phyloP scores from a whole-genome alignment of 257 asterid genomes.

The Rehmannia glutinosa region DNA sequence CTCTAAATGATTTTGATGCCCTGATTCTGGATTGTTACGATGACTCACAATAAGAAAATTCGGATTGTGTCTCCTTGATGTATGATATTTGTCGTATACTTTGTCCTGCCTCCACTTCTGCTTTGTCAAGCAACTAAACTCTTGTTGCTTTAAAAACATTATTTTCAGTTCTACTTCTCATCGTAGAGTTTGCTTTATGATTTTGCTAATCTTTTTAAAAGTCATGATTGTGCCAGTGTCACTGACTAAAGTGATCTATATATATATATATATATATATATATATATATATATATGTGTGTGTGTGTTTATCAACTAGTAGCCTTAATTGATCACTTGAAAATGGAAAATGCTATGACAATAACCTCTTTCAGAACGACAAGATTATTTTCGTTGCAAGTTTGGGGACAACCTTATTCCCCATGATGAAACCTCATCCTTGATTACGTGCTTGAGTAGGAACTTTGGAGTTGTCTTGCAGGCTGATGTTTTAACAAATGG shows the following conservation, averaged over 20 bases:
- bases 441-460: not conserved
- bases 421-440: not conserved
- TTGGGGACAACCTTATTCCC: not conserved
- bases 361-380: not conserved
- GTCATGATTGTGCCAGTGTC: not conserved
- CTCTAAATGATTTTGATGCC: no score
- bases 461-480: not conserved
- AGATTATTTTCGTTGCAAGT: not conserved
- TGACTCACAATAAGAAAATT: not conserved
- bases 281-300: no score
- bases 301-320: not conserved
- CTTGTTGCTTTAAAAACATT: not conserved
- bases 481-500: constrained; percentile 1
- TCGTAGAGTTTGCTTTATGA: not conserved
- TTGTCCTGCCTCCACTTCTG: not conserved
- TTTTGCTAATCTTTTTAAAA: not conserved
- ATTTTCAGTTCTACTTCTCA: not conserved
- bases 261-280: no score
- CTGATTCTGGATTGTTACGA: not conserved
- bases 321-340: not conserved
- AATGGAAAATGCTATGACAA: not conserved
- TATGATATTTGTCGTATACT: not conserved
- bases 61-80: not conserved
- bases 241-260: not conserved
- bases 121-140: not conserved